Percentiles rank a stretch among this genome's conserved stretches.
phyloP scores from a whole-genome alignment of 139 green algal species.

The Micromonas commoda region DNA sequence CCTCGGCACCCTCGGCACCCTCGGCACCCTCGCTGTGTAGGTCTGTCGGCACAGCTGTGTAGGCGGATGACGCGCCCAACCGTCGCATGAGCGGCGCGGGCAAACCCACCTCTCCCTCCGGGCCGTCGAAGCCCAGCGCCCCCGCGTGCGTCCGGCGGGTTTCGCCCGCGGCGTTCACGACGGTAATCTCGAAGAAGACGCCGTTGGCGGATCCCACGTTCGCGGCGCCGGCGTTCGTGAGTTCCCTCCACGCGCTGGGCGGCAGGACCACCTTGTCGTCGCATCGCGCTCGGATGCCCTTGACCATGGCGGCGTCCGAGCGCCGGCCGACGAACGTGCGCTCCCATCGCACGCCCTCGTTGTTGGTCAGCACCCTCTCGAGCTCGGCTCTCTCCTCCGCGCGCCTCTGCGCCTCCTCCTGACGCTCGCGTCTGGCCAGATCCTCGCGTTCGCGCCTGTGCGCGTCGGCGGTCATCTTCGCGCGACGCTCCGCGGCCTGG shows the following conservation, averaged over 20 bases:
- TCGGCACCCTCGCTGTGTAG: neutral
- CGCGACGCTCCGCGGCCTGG: neutral
- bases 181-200: too few relatives aligned
- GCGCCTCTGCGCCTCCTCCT: neutral
- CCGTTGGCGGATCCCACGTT: too few relatives aligned
- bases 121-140: neutral
- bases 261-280: conserved; percentile 1
- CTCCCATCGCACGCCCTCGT: neutral
- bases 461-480: neutral
- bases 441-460: neutral
- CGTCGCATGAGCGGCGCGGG: neutral
- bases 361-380: neutral
- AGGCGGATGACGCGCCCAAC: neutral
- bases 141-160: neutral
- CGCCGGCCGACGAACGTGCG: neutral
- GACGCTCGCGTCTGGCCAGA: neutral
- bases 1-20: neutral
- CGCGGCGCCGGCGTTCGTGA: neutral
- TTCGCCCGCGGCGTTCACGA: neutral
- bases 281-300: neutral
- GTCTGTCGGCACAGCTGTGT: too few relatives aligned
- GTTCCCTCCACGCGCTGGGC: neutral
- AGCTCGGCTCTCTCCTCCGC: neutral
- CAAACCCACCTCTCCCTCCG: neutral
- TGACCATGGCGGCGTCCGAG: neutral